Evolutionary conservation across 257 asterid species (phyloP), one percentile per base, ranked within the genome.

Genomic region (Echium plantagineum): DNA sequence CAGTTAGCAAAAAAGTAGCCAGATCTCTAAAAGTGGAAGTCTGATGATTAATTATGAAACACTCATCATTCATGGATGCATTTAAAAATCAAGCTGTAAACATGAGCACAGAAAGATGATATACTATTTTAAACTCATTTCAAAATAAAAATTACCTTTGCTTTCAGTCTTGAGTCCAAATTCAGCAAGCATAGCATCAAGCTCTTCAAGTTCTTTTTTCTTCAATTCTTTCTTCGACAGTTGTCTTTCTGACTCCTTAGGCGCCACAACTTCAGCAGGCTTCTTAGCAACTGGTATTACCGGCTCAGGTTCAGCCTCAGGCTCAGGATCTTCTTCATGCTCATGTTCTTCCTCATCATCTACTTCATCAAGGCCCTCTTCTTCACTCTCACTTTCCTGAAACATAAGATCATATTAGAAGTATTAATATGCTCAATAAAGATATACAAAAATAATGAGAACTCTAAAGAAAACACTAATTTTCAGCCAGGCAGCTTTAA

Each of bases 121-220:
- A 42, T 42, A 42, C 49, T 42, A 13, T 12, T 42, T 17, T 0
- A 12, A 42, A 42, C 49, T 42, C 15, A 42, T 42, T 42, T 42
- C 5, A 4, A 13, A 13, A 62, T 77, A 76, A 55, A 79, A 54
- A 67, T 76, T 82, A 38, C 80, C 81, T 70, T 84, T 84, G 24
- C 58, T 66, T 51, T 74, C 76, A 52, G 72, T 69, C 71, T 75
- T 81, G 60, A 71, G 79, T 61, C 91, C 95, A 61, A 93, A 83
- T 77, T 93, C 91, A 64, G 95, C 95, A 70, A 93, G 77, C 76
- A 93, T 72, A 22, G 94, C 96, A 74, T 93, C 99, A 60, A 93
- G 84, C 69, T 86, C 99, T 22, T 88, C 99, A 57, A 93, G 91
- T 80, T 93, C 98, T 82, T 93, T 89, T 72, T 86, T 93, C 89